Base-by-base conservation (phyloP, 2,329 filamentous ascomycete species). In the Aspergillus udagawae region DNA sequence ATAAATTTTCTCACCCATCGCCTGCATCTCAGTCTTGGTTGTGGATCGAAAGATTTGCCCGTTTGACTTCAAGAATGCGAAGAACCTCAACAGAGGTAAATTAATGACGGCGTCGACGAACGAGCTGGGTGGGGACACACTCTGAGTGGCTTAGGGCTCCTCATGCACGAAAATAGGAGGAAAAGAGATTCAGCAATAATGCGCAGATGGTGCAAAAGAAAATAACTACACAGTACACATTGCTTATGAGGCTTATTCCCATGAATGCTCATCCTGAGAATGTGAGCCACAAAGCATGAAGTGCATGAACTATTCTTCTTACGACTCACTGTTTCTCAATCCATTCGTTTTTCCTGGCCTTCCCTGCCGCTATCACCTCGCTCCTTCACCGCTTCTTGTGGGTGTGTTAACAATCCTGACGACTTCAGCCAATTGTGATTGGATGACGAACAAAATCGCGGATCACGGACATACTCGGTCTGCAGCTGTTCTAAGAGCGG, bases 381-480 rank as follows among this genome's bases (percentile, higher is more conserved):
- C 21, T 4, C 23, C 50, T 51, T 63, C 63, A 65, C 63, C 63
- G 62, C 63, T 62, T 44, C 59, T 65, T 62, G 47, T 9, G 29
- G 41, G n/a, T 35, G 47, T 42, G 35, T 50, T 54, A 45, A 32
- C 49, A 49, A 54, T 17, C 52, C 49, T 44, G 52, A 38, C 56
- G 23, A 29, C 49, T 58, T 56, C 53, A 53, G 60, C 61, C 35
- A 59, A 61, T 49, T 49, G 20, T 45, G 53, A 35, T 59, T 62
- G 56, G 57, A 51, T 49, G 49, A 54, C 50, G 21, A 41, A 47
- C 53, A 57, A 47, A 49, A 62, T 59, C 29, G 51, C 59, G 63
- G 32, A 62, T 61, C 59, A 60, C 59, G 59, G 45, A 25, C 27
- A 49, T 50, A 38, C 54, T 29, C 51, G 58, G 56, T 53, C 56